These are phyloP conservation scores for Kipferlia bialata DNA, from an alignment of 78 protist genomes.

Conservation along the genomic window DNA sequence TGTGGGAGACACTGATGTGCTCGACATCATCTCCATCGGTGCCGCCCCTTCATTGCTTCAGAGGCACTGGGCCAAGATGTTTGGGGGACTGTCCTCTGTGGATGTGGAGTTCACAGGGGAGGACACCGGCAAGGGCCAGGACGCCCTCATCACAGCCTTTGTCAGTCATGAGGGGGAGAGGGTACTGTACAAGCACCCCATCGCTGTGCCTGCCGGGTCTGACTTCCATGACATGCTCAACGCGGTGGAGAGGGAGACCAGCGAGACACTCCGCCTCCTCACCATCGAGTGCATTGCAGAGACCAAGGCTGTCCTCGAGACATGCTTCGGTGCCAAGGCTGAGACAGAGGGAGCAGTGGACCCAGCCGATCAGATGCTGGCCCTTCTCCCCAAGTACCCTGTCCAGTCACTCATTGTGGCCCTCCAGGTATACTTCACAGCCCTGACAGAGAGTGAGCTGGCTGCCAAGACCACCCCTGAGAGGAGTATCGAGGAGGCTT, in stretches of 20 bases:
- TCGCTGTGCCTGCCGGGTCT: not conserved
- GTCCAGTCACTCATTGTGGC: not conserved
- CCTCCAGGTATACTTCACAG: not conserved
- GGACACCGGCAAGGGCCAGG: not conserved
- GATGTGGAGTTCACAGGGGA: not conserved
- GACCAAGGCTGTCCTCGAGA: too few relatives aligned
- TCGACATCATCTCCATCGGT: constrained; percentile 88
- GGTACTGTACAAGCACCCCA: too few relatives aligned
- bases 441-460: not conserved
- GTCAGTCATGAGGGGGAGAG: too few relatives aligned
- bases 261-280: too few relatives aligned
- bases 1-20: constrained; percentile 94
- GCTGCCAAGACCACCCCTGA: too few relatives aligned
- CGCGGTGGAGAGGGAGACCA: too few relatives aligned
- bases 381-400: not conserved
- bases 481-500: too few relatives aligned
- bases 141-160: not conserved
- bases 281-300: not conserved
- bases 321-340: too few relatives aligned
- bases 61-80: constrained; percentile 67
- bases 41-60: constrained; percentile 46
- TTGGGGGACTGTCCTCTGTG: constrained; percentile 43
- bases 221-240: too few relatives aligned
- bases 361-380: not conserved
- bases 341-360: too few relatives aligned